Base-by-base conservation (phyloP, 1,284 basidiomycete genomes). In the Ustilago xerochloae region DNA sequence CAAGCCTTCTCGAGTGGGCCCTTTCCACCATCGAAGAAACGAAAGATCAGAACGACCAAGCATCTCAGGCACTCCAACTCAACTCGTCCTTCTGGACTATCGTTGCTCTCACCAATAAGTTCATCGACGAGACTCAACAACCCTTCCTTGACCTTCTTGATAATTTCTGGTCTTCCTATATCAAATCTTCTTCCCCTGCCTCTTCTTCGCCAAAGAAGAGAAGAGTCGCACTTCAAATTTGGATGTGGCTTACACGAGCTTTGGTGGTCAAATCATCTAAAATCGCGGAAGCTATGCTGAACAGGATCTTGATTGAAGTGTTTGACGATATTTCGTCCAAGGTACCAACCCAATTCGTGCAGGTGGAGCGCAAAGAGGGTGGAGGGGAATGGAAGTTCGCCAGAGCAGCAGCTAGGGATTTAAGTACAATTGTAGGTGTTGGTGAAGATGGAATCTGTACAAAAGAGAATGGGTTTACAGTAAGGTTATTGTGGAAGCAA, bases 401-500 rank as follows among this genome's bases (percentile, higher is more conserved):
- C 13, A 32, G 49, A 18, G 33, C 47, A 1, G 65, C 62, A 20
- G 75, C 64, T 3, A 45, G 67, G 45, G 57, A 70, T 56, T 38
- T 63, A 32, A 45, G 46, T 9, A 26, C 53, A 15, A 67, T 77
- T 29, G 68, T 81, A 0, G 72, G 76, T 5, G 59, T 54, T 3
- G 26, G 53, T 3, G 78, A 81, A 13, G 78, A 79, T 32, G 71
- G 75, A 4, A 57, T 78, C 2, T 43, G 68, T 16, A 62, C 58
- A 6, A 79, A 75, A 32, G 75, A 77, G 38, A 80, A 81, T 43
- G 80, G 79, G 10, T 77, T 75, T 45, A 69, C 60, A 10, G 60
- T 81, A 36, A 64, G 79, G 30, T 41, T 80, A 36, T 55, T 84
- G 18, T 90, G 92, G 85, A 90, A 90, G 32, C 96, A 99, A 84